Evolutionary conservation across 371 early-diverging fungal species (phyloP).

Genomic region (Sporodiniella umbellata): DNA sequence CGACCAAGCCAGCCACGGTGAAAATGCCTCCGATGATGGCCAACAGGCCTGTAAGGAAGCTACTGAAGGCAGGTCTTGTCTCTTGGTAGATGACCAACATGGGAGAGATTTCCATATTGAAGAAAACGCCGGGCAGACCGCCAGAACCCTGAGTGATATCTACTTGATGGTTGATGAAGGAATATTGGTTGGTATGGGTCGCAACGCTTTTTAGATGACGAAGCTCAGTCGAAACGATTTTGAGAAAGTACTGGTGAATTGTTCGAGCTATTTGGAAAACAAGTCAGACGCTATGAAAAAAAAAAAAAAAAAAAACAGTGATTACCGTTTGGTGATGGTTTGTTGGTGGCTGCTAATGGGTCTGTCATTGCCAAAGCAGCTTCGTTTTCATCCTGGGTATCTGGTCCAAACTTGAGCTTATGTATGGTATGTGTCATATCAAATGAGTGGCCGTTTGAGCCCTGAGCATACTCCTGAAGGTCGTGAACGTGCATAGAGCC

Average conservation of each 20-base stretch:
- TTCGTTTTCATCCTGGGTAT: slow-evolving; percentile 19
- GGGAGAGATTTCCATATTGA: slow-evolving; percentile 95
- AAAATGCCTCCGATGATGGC: slow-evolving; percentile 95
- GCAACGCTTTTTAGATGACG: slow-evolving; percentile 59
- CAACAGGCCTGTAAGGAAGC: slow-evolving; percentile 87
- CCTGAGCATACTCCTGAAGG: slow-evolving; percentile 53
- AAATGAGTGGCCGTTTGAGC: slow-evolving; percentile 52
- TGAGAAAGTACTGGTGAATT: slow-evolving; percentile 87
- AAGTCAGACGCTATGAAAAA: not conserved
- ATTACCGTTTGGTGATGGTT: slow-evolving; percentile 45
- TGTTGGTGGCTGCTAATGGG: slow-evolving; percentile 72
- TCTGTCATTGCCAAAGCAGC: slow-evolving; percentile 61
- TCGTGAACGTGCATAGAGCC: slow-evolving; percentile 85
- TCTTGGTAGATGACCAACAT: slow-evolving; percentile 91
- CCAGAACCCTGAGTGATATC: slow-evolving; percentile 16
- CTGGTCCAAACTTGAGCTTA: slow-evolving; percentile 68
- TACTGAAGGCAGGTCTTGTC: slow-evolving; percentile 75
- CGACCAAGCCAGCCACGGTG: slow-evolving; percentile 93
- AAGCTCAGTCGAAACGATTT: slow-evolving; percentile 90
- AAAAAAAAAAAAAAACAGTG: too few species aligned
- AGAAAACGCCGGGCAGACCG: slow-evolving; percentile 77
- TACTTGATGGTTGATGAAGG: slow-evolving; percentile 84
- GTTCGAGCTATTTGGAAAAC: slow-evolving; percentile 19
- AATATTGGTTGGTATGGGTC: slow-evolving; percentile 88
- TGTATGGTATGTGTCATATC: slow-evolving; percentile 87